Evolutionary conservation across 352 stramenopile genomes (phyloP), one percentile per base, ranked within the genome.

Genomic region (Halophytophthora batemanensis): DNA sequence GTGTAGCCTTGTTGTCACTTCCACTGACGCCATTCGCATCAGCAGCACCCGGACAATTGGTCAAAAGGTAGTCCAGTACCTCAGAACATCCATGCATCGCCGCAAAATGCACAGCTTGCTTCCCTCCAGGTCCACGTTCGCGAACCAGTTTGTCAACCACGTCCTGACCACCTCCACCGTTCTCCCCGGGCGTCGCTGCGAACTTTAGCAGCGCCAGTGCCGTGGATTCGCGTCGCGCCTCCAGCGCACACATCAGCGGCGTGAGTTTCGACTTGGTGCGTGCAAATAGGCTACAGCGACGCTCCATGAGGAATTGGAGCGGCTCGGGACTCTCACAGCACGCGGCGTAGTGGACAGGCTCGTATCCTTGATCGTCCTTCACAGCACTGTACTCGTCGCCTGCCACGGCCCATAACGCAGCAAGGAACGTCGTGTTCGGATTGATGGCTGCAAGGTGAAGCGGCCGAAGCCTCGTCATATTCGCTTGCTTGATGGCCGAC

Each of bases 401-500:
- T 2, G 64, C 74, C 5, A 64, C 62, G 6, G 79, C 74, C 76
- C 76, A 90, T 12, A 93, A 53, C 10, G 57, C 50, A 29, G 82
- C 61, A 10, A 93, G 55, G 42, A 87, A 84, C 52, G 74, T 82
- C 0, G 53, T 71, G 31, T 90, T 86, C 2, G 82, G 79, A 19
- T 93, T 90, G 49, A 93, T 88, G 1, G 73, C 71, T 8, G 82
- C 79, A 14, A 93, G 49, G 35, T 93, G 82, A 15, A 93, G 49
- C 13, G 82, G 82, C 0, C 76, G 76, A n/a, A 92, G 69, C 11
- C 68, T 66, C 2, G 77, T 86, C 35, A 86, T 62, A 22, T 67
- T 37, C 0, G 77, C 77, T 55, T 87, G 76, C 53, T 93, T 93
- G 51, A 82, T 72, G 2, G 77, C 77, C 2, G 79, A 90, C 11